Evolutionary conservation across 148 eudicot genomes (phyloP).

Genomic region (Beta vulgaris): DNA sequence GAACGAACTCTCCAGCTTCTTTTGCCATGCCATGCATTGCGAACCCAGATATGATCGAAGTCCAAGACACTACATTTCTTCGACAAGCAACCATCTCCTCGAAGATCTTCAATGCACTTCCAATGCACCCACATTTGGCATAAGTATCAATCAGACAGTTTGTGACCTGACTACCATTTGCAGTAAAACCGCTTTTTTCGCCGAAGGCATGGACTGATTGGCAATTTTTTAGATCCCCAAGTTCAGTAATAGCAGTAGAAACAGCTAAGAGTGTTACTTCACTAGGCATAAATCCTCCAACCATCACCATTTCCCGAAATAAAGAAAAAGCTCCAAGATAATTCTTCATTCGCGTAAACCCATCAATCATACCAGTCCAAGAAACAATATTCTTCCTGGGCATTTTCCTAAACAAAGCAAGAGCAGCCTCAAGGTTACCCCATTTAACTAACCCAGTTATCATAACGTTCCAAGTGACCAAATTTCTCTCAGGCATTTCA

Average conservation of each 20-base stretch:
- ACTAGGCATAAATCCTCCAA: slow-evolving; percentile 47
- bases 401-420: slow-evolving; percentile 48
- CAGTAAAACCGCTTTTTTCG: slow-evolving; percentile 40
- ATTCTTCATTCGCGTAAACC: slow-evolving; percentile 38
- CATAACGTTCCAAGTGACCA: slow-evolving; percentile 67
- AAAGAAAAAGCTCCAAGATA: slow-evolving; percentile 38
- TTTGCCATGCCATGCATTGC: slow-evolving; percentile 66
- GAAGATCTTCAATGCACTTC: slow-evolving; percentile 42
- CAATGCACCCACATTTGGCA: slow-evolving; percentile 60
- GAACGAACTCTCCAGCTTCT: slow-evolving; percentile 46
- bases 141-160: slow-evolving; percentile 60
- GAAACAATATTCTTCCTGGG: slow-evolving; percentile 52
- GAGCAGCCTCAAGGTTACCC: slow-evolving; percentile 44
- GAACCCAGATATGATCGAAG: slow-evolving; percentile 55
- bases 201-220: slow-evolving; percentile 44
- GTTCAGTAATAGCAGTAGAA: slow-evolving; percentile 44
- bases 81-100: slow-evolving; percentile 26
- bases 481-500: slow-evolving; percentile 65
- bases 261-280: slow-evolving; percentile 48
- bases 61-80: slow-evolving; percentile 62
- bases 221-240: slow-evolving; percentile 46
- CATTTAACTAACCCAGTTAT: slow-evolving; percentile 50
- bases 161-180: slow-evolving; percentile 37
- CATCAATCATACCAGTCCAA: slow-evolving; percentile 71
- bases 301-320: slow-evolving; percentile 45